phyloP scores from a whole-genome alignment of 2,329 filamentous ascomycete species.

The Hypoxylon sp. region DNA sequence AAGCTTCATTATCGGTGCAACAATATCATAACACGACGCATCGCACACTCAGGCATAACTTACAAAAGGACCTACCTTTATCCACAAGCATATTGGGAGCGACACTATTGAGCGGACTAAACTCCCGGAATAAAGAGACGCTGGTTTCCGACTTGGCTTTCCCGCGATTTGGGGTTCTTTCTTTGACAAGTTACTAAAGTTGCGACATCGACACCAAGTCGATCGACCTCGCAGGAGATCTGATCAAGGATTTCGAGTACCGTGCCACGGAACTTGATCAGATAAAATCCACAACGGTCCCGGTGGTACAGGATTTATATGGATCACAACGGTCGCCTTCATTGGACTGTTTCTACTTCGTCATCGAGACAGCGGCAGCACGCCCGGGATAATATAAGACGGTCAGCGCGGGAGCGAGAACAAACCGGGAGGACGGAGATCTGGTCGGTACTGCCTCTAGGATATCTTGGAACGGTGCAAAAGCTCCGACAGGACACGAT shows the following conservation, averaged over 20 bases:
- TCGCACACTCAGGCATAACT: constrained; percentile 10
- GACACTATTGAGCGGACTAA: background rate
- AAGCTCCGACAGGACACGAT: constrained; percentile 43
- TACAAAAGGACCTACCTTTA: constrained; percentile 7
- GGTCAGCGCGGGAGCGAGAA: constrained; percentile 19
- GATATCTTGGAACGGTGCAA: constrained; percentile 41
- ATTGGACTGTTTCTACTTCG: constrained; percentile 43
- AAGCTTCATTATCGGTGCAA: constrained; percentile 7
- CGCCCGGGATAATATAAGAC: constrained; percentile 15
- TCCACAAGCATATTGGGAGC: constrained; percentile 1
- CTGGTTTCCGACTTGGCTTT: background rate
- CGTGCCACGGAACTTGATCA: constrained; percentile 28
- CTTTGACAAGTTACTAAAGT: constrained; percentile 11
- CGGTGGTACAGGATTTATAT: constrained; percentile 39
- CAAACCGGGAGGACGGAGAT: constrained; percentile 26
- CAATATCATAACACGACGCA: constrained; percentile 19
- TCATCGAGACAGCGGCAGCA: constrained; percentile 26
- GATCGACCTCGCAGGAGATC: constrained; percentile 43
- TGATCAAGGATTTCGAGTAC: constrained; percentile 38
- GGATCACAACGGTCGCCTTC: constrained; percentile 41
- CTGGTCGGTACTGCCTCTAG: constrained; percentile 31
- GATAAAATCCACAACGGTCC: constrained; percentile 19
- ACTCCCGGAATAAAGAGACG: constrained; percentile 7
- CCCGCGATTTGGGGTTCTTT: background rate
- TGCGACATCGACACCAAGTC: constrained; percentile 20